Conservation (phyloP, 2,329 filamentous ascomycete species). For the Fusarium gaditjirri region DNA sequence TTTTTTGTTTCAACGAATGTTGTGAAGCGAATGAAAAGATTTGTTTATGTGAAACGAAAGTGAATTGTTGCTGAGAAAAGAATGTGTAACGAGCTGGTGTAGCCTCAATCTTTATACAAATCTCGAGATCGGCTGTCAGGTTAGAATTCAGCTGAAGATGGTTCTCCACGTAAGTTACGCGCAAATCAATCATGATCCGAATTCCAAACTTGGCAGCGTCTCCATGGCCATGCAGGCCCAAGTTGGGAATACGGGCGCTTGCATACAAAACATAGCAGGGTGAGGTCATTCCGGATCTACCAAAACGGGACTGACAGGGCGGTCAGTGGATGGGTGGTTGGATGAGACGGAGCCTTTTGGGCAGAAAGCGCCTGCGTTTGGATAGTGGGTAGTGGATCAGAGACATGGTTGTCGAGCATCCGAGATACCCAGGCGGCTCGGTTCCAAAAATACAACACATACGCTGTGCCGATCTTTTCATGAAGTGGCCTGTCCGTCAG, state of each 20-base stretch:
- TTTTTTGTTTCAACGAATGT: conserved; percentile 25
- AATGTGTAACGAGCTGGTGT: neutral
- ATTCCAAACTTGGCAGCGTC: conserved; percentile 14
- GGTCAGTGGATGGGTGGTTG: conserved; percentile 22
- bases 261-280: conserved; percentile 25
- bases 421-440: conserved; percentile 2
- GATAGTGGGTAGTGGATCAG: neutral
- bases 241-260: conserved; percentile 28
- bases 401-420: neutral
- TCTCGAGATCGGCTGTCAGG: neutral
- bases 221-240: neutral
- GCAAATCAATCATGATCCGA: conserved; percentile 5
- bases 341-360: conserved; percentile 5
- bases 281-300: conserved; percentile 21
- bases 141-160: neutral
- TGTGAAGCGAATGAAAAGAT: conserved; percentile 23
- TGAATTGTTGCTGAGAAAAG: conserved; percentile 16
- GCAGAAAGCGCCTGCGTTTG: conserved; percentile 12
- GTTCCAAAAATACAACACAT: conserved; percentile 18
- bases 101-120: conserved; percentile 24
- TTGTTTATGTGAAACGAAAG: conserved; percentile 20
- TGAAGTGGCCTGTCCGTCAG: neutral
- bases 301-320: conserved; percentile 17
- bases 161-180: neutral
- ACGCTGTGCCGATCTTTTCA: conserved; percentile 27